These are phyloP conservation scores for Cercospora nicotianae DNA, from an alignment of 2,329 filamentous ascomycete species.

Conservation along the genomic window DNA sequence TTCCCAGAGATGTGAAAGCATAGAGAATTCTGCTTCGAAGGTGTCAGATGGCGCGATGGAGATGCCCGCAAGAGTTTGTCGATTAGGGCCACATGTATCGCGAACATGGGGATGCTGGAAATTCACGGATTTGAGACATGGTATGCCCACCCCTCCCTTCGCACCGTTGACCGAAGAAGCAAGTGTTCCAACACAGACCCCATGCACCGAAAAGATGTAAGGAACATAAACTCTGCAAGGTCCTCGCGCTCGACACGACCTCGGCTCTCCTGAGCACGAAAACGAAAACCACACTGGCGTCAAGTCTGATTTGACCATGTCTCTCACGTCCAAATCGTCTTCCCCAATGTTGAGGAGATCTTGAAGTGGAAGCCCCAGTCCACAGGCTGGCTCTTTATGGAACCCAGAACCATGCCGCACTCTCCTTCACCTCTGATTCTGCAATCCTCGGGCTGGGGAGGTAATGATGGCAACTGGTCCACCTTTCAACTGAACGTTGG, in stretches of 20 bases:
- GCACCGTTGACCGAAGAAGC: neutral
- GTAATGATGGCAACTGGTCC: conserved; percentile 23
- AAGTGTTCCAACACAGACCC: neutral
- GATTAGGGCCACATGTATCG: neutral
- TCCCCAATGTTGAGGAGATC: neutral
- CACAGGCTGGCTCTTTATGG: neutral
- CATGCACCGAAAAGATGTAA: neutral
- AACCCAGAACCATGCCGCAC: neutral
- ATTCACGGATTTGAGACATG: neutral
- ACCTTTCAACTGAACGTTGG: conserved; percentile 16
- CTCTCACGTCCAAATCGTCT: neutral
- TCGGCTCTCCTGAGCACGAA: neutral
- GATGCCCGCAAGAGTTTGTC: neutral
- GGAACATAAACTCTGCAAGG: neutral
- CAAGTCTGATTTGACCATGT: neutral
- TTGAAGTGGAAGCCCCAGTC: neutral
- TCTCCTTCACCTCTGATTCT: neutral
- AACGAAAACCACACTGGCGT: neutral
- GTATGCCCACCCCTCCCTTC: neutral
- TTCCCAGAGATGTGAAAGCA: neutral
- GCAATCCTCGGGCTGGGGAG: conserved; percentile 9
- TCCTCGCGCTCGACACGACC: neutral
- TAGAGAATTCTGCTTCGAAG: neutral
- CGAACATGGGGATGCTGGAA: neutral
- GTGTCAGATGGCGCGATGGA: neutral